Evolutionary conservation across 2,329 filamentous ascomycete species (phyloP).

Genomic region (Sporothrix pallida): DNA sequence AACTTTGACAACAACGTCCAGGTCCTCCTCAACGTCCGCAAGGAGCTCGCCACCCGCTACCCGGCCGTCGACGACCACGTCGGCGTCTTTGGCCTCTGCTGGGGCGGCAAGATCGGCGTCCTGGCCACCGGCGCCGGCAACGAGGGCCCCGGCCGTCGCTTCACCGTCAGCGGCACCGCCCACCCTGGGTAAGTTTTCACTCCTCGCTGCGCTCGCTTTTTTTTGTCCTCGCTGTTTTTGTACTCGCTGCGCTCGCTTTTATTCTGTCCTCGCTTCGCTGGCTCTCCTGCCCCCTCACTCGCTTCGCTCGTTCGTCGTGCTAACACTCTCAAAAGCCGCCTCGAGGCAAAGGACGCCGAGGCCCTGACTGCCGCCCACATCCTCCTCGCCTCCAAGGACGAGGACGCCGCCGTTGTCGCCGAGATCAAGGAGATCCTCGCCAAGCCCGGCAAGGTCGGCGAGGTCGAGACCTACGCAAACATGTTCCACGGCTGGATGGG

Average conservation of each 20-base stretch:
- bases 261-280: neutral
- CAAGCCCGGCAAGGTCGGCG: constrained; percentile 48
- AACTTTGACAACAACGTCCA: constrained; percentile 42
- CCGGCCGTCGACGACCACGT: constrained; percentile 49
- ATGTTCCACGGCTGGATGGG: constrained; percentile 68
- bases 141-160: constrained; percentile 45
- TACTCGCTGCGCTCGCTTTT: neutral
- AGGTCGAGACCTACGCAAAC: constrained; percentile 56
- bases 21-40: constrained; percentile 45
- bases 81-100: constrained; percentile 57
- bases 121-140: constrained; percentile 48
- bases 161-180: constrained; percentile 46
- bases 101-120: constrained; percentile 55
- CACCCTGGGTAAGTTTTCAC: constrained; percentile 42
- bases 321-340: constrained; percentile 36
- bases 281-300: neutral
- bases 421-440: constrained; percentile 52
- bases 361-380: constrained; percentile 55
- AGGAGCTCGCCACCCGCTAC: constrained; percentile 45
- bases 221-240: neutral
- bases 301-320: neutral
- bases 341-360: constrained; percentile 52
- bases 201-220: neutral
- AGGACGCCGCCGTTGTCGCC: constrained; percentile 52
- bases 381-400: constrained; percentile 57